phyloP scores from a whole-genome alignment of 495 filamentous ascomycete species.

The Talaromyces trachyspermus region DNA sequence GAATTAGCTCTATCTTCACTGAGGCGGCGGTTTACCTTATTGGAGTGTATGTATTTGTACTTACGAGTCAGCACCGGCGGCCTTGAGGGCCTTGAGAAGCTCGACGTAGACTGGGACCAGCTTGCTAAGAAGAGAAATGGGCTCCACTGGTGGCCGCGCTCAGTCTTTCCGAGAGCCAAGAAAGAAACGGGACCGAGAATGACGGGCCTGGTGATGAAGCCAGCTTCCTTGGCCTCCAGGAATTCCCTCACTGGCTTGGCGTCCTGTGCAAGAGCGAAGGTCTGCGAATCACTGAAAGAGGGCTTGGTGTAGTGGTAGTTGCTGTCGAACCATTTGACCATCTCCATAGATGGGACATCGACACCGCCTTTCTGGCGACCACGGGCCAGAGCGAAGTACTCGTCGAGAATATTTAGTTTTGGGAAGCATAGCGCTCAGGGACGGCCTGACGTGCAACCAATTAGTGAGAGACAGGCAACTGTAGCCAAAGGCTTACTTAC shows the following conservation, averaged over 20 bases:
- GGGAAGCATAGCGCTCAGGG: conserved; percentile 82
- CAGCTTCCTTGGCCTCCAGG: conserved; percentile 93
- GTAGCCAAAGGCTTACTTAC: conserved; percentile 42
- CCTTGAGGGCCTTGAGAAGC: conserved; percentile 84
- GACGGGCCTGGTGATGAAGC: conserved; percentile 86
- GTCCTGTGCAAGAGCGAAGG: conserved; percentile 75
- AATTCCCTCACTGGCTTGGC: conserved; percentile 94
- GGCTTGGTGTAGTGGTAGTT: conserved; percentile 99
- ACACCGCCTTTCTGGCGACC: conserved; percentile 74
- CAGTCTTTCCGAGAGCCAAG: conserved; percentile 91
- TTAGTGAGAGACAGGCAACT: not conserved
- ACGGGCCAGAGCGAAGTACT: conserved; percentile 99
- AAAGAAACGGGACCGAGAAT: conserved; percentile 94
- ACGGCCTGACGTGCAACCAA: conserved; percentile 56
- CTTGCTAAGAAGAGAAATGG: conserved; percentile 85
- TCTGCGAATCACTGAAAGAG: conserved; percentile 90
- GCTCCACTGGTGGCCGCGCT: conserved; percentile 85
- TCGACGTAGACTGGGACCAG: conserved; percentile 89
- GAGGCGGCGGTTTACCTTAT: not conserved
- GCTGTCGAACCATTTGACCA: conserved; percentile 99
- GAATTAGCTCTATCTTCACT: not conserved
- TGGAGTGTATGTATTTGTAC: not conserved
- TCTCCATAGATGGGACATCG: conserved; percentile 84
- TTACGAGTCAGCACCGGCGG: conserved; percentile 71
- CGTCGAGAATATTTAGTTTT: conserved; percentile 80